Base-by-base conservation (phyloP, 2,329 filamentous ascomycete genomes). In the Penicillium sp. region DNA sequence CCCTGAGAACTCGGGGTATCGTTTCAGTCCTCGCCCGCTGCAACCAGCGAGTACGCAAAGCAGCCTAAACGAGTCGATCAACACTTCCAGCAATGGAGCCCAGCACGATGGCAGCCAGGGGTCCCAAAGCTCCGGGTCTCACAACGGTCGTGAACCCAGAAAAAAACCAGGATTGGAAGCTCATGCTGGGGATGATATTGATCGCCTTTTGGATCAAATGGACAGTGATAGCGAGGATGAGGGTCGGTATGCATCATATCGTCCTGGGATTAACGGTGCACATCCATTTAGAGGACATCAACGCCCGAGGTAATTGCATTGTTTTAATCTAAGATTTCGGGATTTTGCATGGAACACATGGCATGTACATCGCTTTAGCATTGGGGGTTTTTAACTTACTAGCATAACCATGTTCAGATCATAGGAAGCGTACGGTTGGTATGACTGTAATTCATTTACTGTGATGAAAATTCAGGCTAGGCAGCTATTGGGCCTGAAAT, bases 1-100 rank as follows among this genome's bases (percentile, higher is more conserved):
- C 53, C 79, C 79, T 1, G 77, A 75, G 33, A 78, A 79, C 53
- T 78, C 78, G 5, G 75, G 75, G 1, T 78, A 77, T 58, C 74
- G 74, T 43, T 69, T 75, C 9, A 70, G 67, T 50, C 73, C 74
- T n/a, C 71, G 68, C 4, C 64, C 59, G 4, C 50, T 67, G 13
- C 60, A 70, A 48, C 60, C 59, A 38, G 49, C 54, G 47, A 54
- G 61, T 11, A 58, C 65, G 6, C 64, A 66, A 44, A 65, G 58
- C 49, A 73, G 65, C 52, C 62, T 69, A 21, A 67, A 68, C 46
- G 66, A 62, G 15, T 67, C 69, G 2, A 57, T 68, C 31, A 62
- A 57, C 31, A 55, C 60, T 11, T 36, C 40, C 25, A 57, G 53
- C 21, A 49, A 51, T 0, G 55, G 48, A 15, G 52, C 60, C 7